phyloP scores from a whole-genome alignment of 1,139 yeast genomes.

The Geotrichum histeridarum region DNA sequence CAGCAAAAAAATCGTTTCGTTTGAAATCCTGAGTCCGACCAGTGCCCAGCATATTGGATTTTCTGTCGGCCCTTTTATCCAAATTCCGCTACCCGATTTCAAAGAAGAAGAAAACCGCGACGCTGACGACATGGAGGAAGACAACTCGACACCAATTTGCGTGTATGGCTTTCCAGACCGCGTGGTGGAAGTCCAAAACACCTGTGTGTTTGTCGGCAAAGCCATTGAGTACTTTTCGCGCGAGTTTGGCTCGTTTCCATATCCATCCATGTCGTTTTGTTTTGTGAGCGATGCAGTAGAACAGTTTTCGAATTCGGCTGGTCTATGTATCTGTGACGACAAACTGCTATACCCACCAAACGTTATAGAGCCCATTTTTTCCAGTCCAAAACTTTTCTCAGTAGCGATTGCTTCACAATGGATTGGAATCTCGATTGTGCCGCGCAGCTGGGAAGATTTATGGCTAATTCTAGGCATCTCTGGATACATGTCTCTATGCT shows the following conservation, averaged over 20 bases:
- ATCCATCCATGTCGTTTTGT: slow-evolving; percentile 70
- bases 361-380: slow-evolving; percentile 72
- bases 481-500: slow-evolving; percentile 73
- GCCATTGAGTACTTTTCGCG: slow-evolving; percentile 80
- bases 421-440: slow-evolving; percentile 89
- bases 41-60: slow-evolving; percentile 96
- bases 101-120: slow-evolving; percentile 38
- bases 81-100: slow-evolving; percentile 44
- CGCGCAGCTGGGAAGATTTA: slow-evolving; percentile 71
- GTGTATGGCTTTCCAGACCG: slow-evolving; percentile 57
- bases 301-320: slow-evolving; percentile 59
- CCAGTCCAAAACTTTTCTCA: slow-evolving; percentile 62
- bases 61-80: slow-evolving; percentile 84
- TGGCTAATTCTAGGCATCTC: slow-evolving; percentile 92
- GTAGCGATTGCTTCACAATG: slow-evolving; percentile 80
- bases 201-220: slow-evolving; percentile 68
- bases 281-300: slow-evolving; percentile 60
- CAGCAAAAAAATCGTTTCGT: slow-evolving; percentile 68
- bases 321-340: slow-evolving; percentile 63
- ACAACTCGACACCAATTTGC: slow-evolving; percentile 42
- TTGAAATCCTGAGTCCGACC: slow-evolving; percentile 79
- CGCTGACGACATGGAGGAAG: slow-evolving; percentile 38
- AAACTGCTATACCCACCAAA: slow-evolving; percentile 68
- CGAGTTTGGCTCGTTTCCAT: slow-evolving; percentile 92
- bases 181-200: slow-evolving; percentile 57